Evolutionary conservation across 805 yeast genomes (phyloP), one percentile per base, ranked within the genome.

Genomic region (Maudiozyma serrabonitensis): DNA sequence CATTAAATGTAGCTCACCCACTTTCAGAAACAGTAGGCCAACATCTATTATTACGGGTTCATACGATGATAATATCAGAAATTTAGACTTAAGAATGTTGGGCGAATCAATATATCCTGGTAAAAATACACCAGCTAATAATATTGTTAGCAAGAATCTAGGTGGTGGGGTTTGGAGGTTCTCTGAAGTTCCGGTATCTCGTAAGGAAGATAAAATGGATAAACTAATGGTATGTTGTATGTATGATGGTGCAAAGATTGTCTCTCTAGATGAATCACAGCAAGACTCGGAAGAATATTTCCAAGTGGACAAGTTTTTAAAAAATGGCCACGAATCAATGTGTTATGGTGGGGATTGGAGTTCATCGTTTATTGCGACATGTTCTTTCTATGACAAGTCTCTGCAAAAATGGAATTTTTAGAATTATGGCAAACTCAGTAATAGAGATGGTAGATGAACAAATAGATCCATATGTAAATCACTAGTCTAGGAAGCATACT

Each of bases 91-190:
- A 42, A 67, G 96, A 51, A 74, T 79, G 52, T 57, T 73, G 15
- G 67, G 75, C 74, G 58, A 67, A 63, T 60, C 56, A 69, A 56
- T 55, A 71, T 71, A 57, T 62, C 63, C 69, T 64, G 82, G 84
- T 0, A 58, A 71, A n/a, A 62, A 62, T 26, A 68, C 76, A 1
- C 91, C 91, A 0, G 67, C 64, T 31, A 70, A 72, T 0, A 60
- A 63, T n/a, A 28, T 47, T 6, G 64, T 71, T 13, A 69, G 70
- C 41, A 64, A 71, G 28, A 75, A 82, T 44, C 69, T 93, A 3
- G 90, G 88, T 1, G 98, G 99, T 6, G 99, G 99, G 1, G 98
- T 91, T 2, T 91, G 99, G 99, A 72, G 96, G 57, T 72, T 93
- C 50, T 69, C 80, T 7, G 96, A 95, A 2, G 72, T 78, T 18